A percentile compares a stretch with the other conserved stretches of the same genome.
These are phyloP conservation scores for Veloporphyrellus conicus DNA, from an alignment of 1,284 basidiomycete species.

Conservation along the genomic window DNA sequence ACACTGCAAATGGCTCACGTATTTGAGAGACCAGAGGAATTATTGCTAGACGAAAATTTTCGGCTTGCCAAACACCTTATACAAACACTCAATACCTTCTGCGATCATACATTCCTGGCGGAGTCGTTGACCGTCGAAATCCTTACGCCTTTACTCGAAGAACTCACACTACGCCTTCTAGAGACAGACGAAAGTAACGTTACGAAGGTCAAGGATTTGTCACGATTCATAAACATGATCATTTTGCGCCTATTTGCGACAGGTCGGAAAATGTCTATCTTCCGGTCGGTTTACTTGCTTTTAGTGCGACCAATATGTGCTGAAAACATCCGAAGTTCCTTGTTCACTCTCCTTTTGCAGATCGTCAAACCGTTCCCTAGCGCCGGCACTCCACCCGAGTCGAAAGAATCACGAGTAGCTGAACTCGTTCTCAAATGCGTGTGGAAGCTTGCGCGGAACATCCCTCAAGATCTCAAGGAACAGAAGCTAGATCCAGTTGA, in stretches of 20 bases:
- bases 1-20: slow-evolving; percentile 85
- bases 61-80: slow-evolving; percentile 93
- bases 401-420: slow-evolving; percentile 85
- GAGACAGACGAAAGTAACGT: slow-evolving; percentile 84
- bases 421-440: slow-evolving; percentile 97
- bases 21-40: slow-evolving; percentile 74
- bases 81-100: slow-evolving; percentile 88
- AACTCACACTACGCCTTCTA: slow-evolving; percentile 83
- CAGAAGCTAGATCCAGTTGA: slow-evolving; percentile 80
- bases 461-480: slow-evolving; percentile 86
- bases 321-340: slow-evolving; percentile 43
- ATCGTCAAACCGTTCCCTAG: slow-evolving; percentile 84
- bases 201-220: slow-evolving; percentile 79
- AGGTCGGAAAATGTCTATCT: slow-evolving; percentile 86
- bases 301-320: slow-evolving; percentile 1
- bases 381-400: slow-evolving; percentile 62
- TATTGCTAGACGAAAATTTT: slow-evolving; percentile 74
- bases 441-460: slow-evolving; percentile 95
- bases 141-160: slow-evolving; percentile 75
- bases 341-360: slow-evolving; percentile 81
- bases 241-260: slow-evolving; percentile 91
- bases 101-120: slow-evolving; percentile 77
- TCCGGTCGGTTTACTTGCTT: slow-evolving; percentile 58
- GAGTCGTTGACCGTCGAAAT: slow-evolving; percentile 79
- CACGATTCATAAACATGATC: slow-evolving; percentile 97